Base-by-base conservation (phyloP, 805 yeast species). In the Suhomyces pyralidae region DNA sequence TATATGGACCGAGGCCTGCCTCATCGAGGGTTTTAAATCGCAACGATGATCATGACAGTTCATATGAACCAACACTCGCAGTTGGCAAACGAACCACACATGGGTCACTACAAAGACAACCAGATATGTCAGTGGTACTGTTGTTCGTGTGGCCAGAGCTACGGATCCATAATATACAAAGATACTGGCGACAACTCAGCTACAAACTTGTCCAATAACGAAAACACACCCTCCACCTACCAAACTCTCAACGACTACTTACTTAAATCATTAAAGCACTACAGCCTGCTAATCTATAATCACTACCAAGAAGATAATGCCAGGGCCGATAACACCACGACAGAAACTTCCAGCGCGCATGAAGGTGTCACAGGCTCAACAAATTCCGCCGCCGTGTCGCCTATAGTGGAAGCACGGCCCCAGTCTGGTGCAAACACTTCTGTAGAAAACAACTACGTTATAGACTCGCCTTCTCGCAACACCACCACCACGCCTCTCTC, bases 41-140 rank as follows among this genome's bases (percentile, higher is more conserved):
- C 48, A 44, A 24, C 14, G n/a, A 44, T 44, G 46, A 20, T 44
- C 25, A 38, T 38, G 42, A 38, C 22, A 17, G 36, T 26, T 24
- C 26, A 14, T 38, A 36, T 46, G 43, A 20, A 28, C 19, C 24
- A 46, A 9, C 44, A 36, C 14, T 25, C 24, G 15, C 30, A 46
- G 20, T 28, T n/a, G 42, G 24, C 42, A 17, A 3, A 42, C 22
- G 36, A 26, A 14, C 46, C 26, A 24, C 40, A 59, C 5, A 42
- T 22, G 45, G 45, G 30, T 17, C 45, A 42, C 30, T 46, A 46
- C n/a, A 34, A 19, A 45, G 55, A 53, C 22, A 62, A 65, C 50
- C 65, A 66, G 49, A 70, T 73, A 14, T 69, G 75, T 57, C 76
- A 73, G 57, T 73, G 77, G 77, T 71, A 69, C 56, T 73, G 77